These are phyloP conservation scores for Fusarium papillatum DNA, from an alignment of 2,329 filamentous ascomycete species.

Conservation along the genomic window DNA sequence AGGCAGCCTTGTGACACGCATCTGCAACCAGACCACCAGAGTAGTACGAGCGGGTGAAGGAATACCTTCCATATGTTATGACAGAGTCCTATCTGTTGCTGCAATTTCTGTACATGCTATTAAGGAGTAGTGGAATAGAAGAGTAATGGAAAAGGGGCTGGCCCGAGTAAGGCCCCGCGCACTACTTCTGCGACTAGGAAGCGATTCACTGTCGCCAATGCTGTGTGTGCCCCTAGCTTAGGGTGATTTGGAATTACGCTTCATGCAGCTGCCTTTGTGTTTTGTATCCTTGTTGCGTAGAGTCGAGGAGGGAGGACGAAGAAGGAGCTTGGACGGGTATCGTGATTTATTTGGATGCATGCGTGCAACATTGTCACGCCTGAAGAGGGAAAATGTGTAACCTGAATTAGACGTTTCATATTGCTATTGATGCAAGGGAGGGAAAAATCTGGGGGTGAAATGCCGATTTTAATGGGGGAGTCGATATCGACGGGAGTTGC, in stretches of 20 bases:
- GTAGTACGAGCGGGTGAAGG: conserved; percentile 19
- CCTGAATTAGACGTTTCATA: conserved; percentile 26
- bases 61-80: background rate
- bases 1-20: conserved; percentile 8
- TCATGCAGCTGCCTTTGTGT: background rate
- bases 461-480: background rate
- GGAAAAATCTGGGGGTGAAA: background rate
- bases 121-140: background rate
- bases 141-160: background rate
- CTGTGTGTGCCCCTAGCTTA: background rate
- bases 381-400: conserved; percentile 25
- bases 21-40: conserved; percentile 11
- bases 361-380: conserved; percentile 24
- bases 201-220: background rate
- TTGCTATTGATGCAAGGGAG: background rate
- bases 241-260: background rate
- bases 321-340: conserved; percentile 4
- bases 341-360: background rate
- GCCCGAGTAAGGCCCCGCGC: background rate
- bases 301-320: background rate
- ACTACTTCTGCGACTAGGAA: background rate
- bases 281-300: background rate
- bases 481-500: background rate
- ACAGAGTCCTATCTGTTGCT: background rate
- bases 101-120: background rate